A percentile compares a stretch with the other conserved stretches of the same genome.
Conservation (phyloP, 208 protist species). For the Phytomonas francai region DNA sequence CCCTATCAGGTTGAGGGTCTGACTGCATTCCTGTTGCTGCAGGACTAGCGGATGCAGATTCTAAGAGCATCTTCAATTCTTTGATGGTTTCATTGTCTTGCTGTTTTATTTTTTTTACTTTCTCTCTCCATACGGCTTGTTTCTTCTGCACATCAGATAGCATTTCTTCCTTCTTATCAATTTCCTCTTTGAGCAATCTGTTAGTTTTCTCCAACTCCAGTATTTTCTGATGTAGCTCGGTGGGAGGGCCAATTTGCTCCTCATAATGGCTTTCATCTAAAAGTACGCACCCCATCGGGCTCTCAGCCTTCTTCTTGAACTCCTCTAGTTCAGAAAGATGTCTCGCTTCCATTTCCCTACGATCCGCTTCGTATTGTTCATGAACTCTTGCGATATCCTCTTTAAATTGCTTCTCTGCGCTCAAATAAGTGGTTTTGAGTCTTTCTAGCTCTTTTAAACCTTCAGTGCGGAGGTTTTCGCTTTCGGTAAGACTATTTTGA, state of each 20-base stretch:
- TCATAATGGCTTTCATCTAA: conserved; percentile 27
- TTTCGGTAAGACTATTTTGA: not conserved
- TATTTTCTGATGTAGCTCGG: conserved; percentile 17
- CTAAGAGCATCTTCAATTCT: conserved; percentile 19
- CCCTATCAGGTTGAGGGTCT: not conserved
- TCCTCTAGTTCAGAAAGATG: conserved; percentile 5
- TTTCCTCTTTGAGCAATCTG: conserved; percentile 10
- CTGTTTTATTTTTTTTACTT: conserved; percentile 37
- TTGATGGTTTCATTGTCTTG: conserved; percentile 35
- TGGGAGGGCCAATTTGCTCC: conserved; percentile 16
- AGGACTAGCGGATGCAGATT: not conserved
- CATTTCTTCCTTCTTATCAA: conserved; percentile 9
- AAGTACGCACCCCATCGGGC: not conserved
- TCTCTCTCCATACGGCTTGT: conserved; percentile 34
- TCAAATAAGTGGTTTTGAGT: conserved; percentile 9
- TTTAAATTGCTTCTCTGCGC: not conserved
- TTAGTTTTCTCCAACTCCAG: conserved; percentile 9
- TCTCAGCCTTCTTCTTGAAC: conserved; percentile 12
- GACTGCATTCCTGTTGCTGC: not conserved
- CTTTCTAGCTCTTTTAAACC: conserved; percentile 11
- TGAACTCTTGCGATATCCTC: not conserved
- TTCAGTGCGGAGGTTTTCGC: not conserved
- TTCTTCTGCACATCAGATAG: conserved; percentile 18
- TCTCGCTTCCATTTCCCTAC: conserved; percentile 1
- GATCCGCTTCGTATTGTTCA: not conserved